Evolutionary conservation across 2,329 filamentous ascomycete species (phyloP), one percentile per base, ranked within the genome.

Genomic region (Hypoxylon sp.): DNA sequence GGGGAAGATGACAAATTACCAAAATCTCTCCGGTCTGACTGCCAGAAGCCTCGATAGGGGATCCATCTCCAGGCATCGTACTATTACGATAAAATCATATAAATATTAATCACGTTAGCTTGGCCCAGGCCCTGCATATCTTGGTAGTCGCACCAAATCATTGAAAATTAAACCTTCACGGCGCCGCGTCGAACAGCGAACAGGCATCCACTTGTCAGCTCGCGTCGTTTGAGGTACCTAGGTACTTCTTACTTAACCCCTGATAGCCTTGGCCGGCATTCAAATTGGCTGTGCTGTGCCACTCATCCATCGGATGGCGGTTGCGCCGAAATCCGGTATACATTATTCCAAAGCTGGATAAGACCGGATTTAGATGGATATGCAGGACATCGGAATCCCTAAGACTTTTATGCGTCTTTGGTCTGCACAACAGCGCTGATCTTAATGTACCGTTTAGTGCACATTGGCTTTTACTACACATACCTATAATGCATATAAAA

Each of bases 11-110:
- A 35, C 19, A 59, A 54, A 59, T 73, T 73, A 77, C 75, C 74
- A 76, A 68, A 39, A 62, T 63, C 66, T 76, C 75, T 59, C 65
- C 74, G 47, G 71, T 19, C 13, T 69, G 69, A 50, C 54, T 58
- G 55, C 59, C 57, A 17, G 69, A 59, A 44, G 53, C 66, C 29
- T 71, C 66, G 37, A 48, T 51, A 33, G 63, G 57, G 46, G 69
- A 52, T 37, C 63, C 71, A 67, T 74, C 71, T 63, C 55, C 68
- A 9, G 72, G 53, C 74, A 76, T 76, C 57, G 50, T 72, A 44
- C 57, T 52, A 31, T 57, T 46, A 9, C 44, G 54, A 51, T 50
- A 22, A 51, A 35, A 24, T 37, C 39, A 31, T 39, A 29, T 58
- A 60, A 19, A 42, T 33, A 50, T 31, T 35, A 29, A n/a, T 29